These are phyloP conservation scores for Chondrostereum purpureum DNA, from an alignment of 1,284 basidiomycete genomes.

Conservation along the genomic window DNA sequence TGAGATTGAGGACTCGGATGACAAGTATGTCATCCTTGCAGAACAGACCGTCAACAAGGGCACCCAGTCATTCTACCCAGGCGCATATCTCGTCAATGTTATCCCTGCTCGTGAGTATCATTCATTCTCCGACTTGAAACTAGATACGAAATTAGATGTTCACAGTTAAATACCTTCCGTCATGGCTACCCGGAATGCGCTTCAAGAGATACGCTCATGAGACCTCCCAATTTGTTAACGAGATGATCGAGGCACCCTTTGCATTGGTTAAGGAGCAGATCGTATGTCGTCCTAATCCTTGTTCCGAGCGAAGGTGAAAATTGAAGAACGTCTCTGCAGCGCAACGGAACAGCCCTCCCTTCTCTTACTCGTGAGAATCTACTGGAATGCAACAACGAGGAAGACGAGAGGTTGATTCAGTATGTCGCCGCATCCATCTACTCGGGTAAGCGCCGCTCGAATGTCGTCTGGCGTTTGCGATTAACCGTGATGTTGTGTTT, in stretches of 20 bases:
- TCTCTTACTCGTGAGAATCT: constrained; percentile 2
- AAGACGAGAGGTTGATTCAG: not conserved
- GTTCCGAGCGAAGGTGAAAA: too few species aligned
- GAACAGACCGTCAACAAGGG: not conserved
- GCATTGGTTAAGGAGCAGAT: not conserved
- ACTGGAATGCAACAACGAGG: constrained; percentile 1
- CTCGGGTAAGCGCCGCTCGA: too few species aligned
- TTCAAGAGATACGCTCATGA: constrained; percentile 5
- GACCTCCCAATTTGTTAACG: not conserved
- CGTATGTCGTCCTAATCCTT: too few species aligned
- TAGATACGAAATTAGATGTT: not conserved
- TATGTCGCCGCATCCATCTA: constrained; percentile 5
- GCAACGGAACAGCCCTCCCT: constrained; percentile 1
- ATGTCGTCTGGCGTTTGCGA: too few species aligned
- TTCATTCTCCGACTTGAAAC: not conserved
- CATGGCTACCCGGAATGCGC: constrained; percentile 4
- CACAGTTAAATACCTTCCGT: not conserved
- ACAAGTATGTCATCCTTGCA: not conserved
- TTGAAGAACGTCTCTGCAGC: not conserved
- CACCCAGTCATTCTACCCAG: not conserved
- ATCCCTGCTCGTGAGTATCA: not conserved
- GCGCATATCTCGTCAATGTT: not conserved
- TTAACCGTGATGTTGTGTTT: too few species aligned
- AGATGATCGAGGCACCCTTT: constrained; percentile 3
- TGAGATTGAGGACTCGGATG: not conserved